Evolutionary conservation across 495 filamentous ascomycete genomes (phyloP).

Genomic region (Schizothecium vesticola): DNA sequence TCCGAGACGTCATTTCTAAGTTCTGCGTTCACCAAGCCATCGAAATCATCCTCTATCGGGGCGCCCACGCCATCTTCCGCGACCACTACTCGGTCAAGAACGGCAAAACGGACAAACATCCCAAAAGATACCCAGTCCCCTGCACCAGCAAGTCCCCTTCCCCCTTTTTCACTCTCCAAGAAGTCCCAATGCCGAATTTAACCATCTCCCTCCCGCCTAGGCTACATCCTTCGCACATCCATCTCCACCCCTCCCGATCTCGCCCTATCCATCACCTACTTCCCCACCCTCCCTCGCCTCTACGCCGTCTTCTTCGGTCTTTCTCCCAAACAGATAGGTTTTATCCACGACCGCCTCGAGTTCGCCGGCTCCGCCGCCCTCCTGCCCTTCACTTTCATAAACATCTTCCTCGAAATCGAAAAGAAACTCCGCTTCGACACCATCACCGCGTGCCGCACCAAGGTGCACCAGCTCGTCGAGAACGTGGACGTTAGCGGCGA

Average conservation of each 20-base stretch:
- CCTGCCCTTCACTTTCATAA: not conserved
- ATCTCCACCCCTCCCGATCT: not conserved
- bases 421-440: not conserved
- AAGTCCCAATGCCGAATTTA: not conserved
- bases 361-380: not conserved
- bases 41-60: not conserved
- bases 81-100: too few species aligned
- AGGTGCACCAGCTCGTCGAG: too few species aligned
- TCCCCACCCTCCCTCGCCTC: not conserved
- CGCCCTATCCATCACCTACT: not conserved
- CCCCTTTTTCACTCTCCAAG: too few species aligned
- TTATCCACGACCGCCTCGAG: not conserved
- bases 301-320: not conserved
- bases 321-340: not conserved
- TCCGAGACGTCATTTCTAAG: not conserved
- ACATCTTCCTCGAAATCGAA: not conserved
- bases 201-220: not conserved
- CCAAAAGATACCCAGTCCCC: too few species aligned
- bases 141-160: not conserved
- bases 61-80: not conserved
- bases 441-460: too few species aligned
- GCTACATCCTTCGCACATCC: not conserved
- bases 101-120: too few species aligned
- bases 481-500: too few species aligned
- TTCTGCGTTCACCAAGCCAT: not conserved